Evolutionary conservation across 208 protist genomes (phyloP).

Genomic region (Acanthamoeba lenticulata): DNA sequence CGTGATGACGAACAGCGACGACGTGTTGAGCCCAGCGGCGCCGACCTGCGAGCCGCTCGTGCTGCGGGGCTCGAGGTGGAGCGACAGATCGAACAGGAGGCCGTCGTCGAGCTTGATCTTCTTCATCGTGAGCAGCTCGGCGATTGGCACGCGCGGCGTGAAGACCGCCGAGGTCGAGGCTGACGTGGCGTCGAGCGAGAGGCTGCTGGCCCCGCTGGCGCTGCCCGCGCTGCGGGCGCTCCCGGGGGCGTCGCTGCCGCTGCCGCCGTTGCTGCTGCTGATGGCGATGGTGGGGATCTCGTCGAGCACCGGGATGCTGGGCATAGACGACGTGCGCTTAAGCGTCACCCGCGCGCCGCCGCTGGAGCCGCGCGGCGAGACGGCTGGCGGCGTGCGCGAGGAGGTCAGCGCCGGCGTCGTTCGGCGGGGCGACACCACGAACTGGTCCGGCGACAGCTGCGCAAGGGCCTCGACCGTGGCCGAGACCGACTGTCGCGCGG

Average conservation of each 20-base stretch:
- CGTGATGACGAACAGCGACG: conserved; percentile 43
- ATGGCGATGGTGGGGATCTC: too few relatives aligned
- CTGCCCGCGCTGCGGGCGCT: not conserved
- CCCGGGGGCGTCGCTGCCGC: not conserved
- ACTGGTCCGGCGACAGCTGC: not conserved
- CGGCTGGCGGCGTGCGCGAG: not conserved
- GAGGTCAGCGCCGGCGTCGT: not conserved
- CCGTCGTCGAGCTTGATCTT: conserved; percentile 43
- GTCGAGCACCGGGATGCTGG: not conserved
- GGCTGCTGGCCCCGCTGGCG: not conserved
- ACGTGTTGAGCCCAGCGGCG: not conserved
- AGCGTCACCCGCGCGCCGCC: not conserved
- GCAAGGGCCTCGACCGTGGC: not conserved
- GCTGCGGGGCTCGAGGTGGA: not conserved
- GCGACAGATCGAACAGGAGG: conserved; percentile 34
- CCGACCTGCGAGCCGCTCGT: not conserved
- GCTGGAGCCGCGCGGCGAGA: not conserved
- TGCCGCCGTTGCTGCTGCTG: too few relatives aligned
- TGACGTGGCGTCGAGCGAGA: too few relatives aligned
- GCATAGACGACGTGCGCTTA: not conserved
- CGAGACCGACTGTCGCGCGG: too few relatives aligned
- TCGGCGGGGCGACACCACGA: not conserved
- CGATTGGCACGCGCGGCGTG: not conserved
- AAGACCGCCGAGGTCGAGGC: not conserved
- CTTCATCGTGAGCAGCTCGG: conserved; percentile 47